A percentile compares a stretch with the other conserved stretches of the same genome.
Evolutionary conservation across 2,329 filamentous ascomycete species (phyloP).

Genomic region (Penicillium sp.): DNA sequence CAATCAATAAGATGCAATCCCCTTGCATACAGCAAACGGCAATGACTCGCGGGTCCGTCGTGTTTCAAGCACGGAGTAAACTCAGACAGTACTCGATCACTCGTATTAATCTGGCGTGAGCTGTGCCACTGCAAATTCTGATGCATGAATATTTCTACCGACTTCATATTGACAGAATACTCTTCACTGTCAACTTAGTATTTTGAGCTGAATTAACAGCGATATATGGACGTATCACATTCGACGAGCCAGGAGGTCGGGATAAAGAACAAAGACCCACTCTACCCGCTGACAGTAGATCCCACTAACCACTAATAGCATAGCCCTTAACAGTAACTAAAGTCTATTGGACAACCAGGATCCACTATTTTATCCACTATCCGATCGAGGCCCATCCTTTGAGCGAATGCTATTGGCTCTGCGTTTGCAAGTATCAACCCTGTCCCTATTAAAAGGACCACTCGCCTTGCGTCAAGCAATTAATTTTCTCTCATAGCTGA

Average conservation of each 20-base stretch:
- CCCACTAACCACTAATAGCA: background rate
- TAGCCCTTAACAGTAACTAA: background rate
- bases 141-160: no score
- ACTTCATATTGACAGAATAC: no score
- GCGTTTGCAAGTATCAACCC: background rate
- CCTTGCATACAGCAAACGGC: constrained; percentile 3
- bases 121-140: background rate
- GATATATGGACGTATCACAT: constrained; percentile 1
- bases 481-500: background rate
- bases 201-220: no score
- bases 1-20: background rate
- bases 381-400: background rate
- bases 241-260: background rate
- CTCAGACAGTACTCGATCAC: background rate
- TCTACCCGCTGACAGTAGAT: background rate
- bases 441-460: background rate
- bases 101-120: background rate
- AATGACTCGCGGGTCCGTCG: background rate
- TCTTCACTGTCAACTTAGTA: no score
- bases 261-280: constrained; percentile 4
- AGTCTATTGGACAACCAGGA: background rate
- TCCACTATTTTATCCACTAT: background rate
- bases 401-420: background rate
- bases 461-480: constrained; percentile 5
- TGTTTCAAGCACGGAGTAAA: background rate